These are phyloP conservation scores for Colletotrichum viniferum DNA, from an alignment of 2,329 filamentous ascomycete genomes.

Conservation along the genomic window DNA sequence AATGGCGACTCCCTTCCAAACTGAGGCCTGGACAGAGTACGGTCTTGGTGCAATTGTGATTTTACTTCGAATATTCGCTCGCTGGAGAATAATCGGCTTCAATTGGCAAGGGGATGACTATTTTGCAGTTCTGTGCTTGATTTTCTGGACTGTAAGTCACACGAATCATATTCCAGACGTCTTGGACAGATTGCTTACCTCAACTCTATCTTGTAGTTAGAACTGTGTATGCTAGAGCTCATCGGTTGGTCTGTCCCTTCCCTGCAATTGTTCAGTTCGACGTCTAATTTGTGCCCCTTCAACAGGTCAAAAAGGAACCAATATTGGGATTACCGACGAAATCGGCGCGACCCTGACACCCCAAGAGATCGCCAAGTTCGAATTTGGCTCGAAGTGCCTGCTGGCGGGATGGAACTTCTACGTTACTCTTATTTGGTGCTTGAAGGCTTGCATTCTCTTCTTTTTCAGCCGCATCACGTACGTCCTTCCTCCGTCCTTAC, in stretches of 20 bases:
- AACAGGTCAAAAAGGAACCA: slow-evolving; percentile 41
- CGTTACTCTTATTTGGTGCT: slow-evolving; percentile 43
- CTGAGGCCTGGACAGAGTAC: slow-evolving; percentile 49
- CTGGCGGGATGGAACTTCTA: slow-evolving; percentile 45
- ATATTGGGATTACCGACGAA: slow-evolving; percentile 37
- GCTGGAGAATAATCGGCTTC: slow-evolving; percentile 42
- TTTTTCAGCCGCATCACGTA: slow-evolving; percentile 48
- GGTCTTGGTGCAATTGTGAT: slow-evolving; percentile 40
- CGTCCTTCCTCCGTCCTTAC: slow-evolving; percentile 13
- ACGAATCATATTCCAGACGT: not conserved
- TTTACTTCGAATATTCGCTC: slow-evolving; percentile 40
- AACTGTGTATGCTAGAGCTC: slow-evolving; percentile 7
- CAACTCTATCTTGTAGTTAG: not conserved
- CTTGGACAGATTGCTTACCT: too few relatives aligned
- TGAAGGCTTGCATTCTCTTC: slow-evolving; percentile 48
- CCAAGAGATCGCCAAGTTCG: slow-evolving; percentile 30
- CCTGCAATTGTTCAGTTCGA: not conserved
- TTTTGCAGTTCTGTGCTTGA: slow-evolving; percentile 38
- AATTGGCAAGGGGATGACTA: slow-evolving; percentile 49
- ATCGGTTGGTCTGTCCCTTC: not conserved
- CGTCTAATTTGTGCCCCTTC: not conserved
- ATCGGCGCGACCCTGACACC: slow-evolving; percentile 32
- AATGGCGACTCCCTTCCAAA: slow-evolving; percentile 43
- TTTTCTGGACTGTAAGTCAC: slow-evolving; percentile 42
- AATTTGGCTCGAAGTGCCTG: slow-evolving; percentile 38